Conservation (phyloP, 768 basidiomycete genomes). For the Chalciporus piperatus region DNA sequence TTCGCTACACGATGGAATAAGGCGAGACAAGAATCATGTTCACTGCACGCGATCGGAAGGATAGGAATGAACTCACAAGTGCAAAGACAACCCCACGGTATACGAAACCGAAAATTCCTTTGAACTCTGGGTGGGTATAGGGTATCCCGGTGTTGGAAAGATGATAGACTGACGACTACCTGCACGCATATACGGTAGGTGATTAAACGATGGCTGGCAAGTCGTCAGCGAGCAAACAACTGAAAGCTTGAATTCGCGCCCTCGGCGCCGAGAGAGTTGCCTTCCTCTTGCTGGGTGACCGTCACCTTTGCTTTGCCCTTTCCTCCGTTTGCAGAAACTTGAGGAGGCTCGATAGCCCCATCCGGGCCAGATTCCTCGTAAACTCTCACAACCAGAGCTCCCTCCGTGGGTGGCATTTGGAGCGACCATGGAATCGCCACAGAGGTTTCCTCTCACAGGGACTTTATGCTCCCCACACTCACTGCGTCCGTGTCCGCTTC, state of each 20-base stretch:
- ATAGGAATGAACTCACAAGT: conserved; percentile 29
- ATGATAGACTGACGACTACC: conserved; percentile 35
- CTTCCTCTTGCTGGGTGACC: conserved; percentile 24
- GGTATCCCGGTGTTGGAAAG: conserved; percentile 32
- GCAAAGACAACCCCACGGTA: conserved; percentile 42
- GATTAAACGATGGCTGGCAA: background rate
- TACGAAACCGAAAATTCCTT: conserved; percentile 38
- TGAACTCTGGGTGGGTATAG: conserved; percentile 39
- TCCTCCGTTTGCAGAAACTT: conserved; percentile 14
- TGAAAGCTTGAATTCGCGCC: conserved; percentile 59
- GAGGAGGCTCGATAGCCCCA: conserved; percentile 22
- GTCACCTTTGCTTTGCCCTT: conserved; percentile 40
- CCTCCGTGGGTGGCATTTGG: conserved; percentile 31
- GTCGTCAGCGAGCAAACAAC: conserved; percentile 13
- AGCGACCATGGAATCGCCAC: conserved; percentile 34
- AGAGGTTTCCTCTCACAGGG: conserved; percentile 19
- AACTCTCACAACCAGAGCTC: conserved; percentile 16
- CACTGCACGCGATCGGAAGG: background rate
- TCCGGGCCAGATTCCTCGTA: conserved; percentile 30
- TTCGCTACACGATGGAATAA: conserved; percentile 20
- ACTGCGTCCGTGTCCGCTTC: background rate
- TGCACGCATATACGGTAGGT: background rate
- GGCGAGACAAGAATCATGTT: background rate
- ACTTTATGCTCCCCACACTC: conserved; percentile 4
- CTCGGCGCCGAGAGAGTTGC: conserved; percentile 45